Base-by-base conservation (phyloP, 371 early-diverging fungal species). In the Mortierella sp. region DNA sequence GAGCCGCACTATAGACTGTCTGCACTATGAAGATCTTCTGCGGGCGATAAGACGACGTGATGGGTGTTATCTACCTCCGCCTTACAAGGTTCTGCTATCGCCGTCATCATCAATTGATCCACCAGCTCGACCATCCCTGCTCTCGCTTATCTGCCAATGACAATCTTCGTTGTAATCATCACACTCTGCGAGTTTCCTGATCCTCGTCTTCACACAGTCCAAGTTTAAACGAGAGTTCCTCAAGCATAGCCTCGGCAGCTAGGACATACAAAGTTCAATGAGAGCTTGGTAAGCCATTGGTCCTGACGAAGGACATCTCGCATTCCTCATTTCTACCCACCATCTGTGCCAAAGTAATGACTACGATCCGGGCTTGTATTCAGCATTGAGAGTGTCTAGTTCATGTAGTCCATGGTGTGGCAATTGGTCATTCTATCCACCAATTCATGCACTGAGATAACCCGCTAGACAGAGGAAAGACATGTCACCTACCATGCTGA, bases 211-310 rank as follows among this genome's bases (percentile, higher is more conserved):
- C 61, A 39, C 65, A 76, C 19, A 76, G 44, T 41, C 48, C 61
- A 24, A 68, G 40, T 31, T 74, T 74, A 64, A 59, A 74, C 8
- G 63, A 41, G 5, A 74, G 57, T 27, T 74, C 67, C 40, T 74
- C 76, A 21, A 68, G n/a, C 76, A 74, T 74, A 2, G 76, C 76
- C 57, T 68, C 76, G 13, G 61, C 60, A 53, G 64, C 68, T 74
- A 53, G 53, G 28, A 7, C 9, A 45, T 16, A 0, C 17, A 49
- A 4, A 22, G n/a, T 7, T 22, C 47, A 47, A 47, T 34, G 34
- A 7, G 34, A 10, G 7, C 34, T 34, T 34, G 34, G 10, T 10
- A 4, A 10, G 34, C 10, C 34, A 34, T 34, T 34, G 34, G 10
- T 7, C 4, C 34, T 21, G 28, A 2, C 14, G 40, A 10, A 0